These are phyloP conservation scores for Pyronema omphalodes DNA, from an alignment of 495 filamentous ascomycete genomes.

Conservation along the genomic window DNA sequence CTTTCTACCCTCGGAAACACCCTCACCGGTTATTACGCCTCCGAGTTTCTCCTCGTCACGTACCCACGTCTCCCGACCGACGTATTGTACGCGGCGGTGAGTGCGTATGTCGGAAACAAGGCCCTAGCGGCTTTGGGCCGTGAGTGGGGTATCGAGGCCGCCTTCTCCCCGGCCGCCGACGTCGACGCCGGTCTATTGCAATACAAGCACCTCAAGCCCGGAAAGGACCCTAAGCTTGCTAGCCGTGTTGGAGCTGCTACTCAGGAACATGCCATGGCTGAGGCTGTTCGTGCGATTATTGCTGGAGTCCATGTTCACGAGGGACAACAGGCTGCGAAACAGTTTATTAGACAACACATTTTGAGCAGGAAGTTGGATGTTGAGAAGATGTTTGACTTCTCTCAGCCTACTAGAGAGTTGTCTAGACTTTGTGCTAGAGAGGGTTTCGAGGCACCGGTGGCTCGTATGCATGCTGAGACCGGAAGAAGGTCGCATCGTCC, in stretches of 20 bases:
- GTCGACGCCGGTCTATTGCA: conserved; percentile 90
- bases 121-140: conserved; percentile 48
- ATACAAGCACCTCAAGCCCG: conserved; percentile 44
- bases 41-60: conserved; percentile 67
- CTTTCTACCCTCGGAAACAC: conserved; percentile 64
- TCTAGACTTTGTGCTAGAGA: conserved; percentile 64
- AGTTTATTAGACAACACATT: conserved; percentile 67
- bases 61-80: conserved; percentile 78
- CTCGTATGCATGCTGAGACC: conserved; percentile 71
- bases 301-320: conserved; percentile 71
- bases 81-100: conserved; percentile 66
- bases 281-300: conserved; percentile 61
- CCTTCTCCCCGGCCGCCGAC: conserved; percentile 65
- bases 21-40: conserved; percentile 66
- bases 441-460: conserved; percentile 72
- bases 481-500: conserved; percentile 64
- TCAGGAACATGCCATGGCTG: conserved; percentile 30
- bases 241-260: conserved; percentile 11
- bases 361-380: conserved; percentile 63
- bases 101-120: conserved; percentile 56
- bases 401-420: conserved; percentile 62
- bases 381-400: conserved; percentile 60
- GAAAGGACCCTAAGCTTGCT: conserved; percentile 19
- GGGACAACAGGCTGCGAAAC: conserved; percentile 47
- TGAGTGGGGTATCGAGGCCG: conserved; percentile 82